Conservation (phyloP, 768 basidiomycete genomes). For the Leccinum ochraceum region DNA sequence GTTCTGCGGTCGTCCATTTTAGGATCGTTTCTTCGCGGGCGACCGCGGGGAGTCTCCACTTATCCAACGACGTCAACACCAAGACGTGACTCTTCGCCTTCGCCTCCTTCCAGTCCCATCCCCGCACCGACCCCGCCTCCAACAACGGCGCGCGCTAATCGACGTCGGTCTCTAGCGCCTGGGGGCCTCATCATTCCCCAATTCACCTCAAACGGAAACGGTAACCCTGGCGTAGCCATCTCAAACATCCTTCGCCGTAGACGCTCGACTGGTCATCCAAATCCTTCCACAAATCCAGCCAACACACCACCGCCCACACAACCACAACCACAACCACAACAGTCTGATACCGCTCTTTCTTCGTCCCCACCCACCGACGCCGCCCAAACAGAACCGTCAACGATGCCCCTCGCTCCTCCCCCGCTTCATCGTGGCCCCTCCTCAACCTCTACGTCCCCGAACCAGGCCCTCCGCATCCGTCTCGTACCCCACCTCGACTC, state of each 20-base stretch:
- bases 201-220: conserved; percentile 32
- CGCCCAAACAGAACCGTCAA: background rate
- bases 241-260: conserved; percentile 66
- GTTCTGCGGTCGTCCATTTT: conserved; percentile 60
- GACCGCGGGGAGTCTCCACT: conserved; percentile 61
- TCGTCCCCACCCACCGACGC: conserved; percentile 20
- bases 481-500: conserved; percentile 96
- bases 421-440: conserved; percentile 23
- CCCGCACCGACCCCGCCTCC: conserved; percentile 26
- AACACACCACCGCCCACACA: background rate
- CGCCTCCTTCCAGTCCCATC: conserved; percentile 44
- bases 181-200: conserved; percentile 37
- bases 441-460: conserved; percentile 19
- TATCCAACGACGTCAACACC: conserved; percentile 30
- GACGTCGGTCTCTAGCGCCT: conserved; percentile 43
- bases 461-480: conserved; percentile 70
- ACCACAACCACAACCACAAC: background rate
- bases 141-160: conserved; percentile 27
- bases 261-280: conserved; percentile 61
- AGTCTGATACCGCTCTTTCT: conserved; percentile 7
- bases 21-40: conserved; percentile 67
- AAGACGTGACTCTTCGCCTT: conserved; percentile 40
- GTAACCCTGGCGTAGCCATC: conserved; percentile 35
- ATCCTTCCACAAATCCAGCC: conserved; percentile 15
- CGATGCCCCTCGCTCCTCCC: conserved; percentile 23